Base-by-base conservation (phyloP, 2,329 filamentous ascomycete species). In the Cladophialophora yegresii region DNA sequence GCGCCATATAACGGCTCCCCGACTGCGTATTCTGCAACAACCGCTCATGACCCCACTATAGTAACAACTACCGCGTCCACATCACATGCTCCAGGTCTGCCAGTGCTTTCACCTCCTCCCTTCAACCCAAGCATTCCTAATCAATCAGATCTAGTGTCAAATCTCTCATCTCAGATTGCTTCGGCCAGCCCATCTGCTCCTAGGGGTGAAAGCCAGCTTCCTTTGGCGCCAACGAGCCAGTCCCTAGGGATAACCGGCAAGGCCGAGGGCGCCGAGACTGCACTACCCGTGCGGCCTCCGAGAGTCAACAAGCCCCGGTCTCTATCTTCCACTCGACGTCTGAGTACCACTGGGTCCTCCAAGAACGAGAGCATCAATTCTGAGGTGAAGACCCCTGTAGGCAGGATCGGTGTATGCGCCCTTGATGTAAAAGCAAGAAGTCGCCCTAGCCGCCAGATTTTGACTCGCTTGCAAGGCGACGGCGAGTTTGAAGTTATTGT, bases 401-500 rank as follows among this genome's bases (percentile, higher is more conserved):
- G 87, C 66, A 84, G 82, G 64, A 96, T 99, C 73, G 95, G 95
- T 58, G 92, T 99, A 9, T 99, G 95, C 76, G 96, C 95, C 23
- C 82, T 99, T 64, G 95, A 99, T 78, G 86, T 93, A 71, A 99
- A 99, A 80, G 95, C 95, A 40, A 86, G 95, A 73, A 97, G 93
- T 82, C 98, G 98, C 77, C 95, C 95, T 1, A 97, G 93, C 74
- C 86, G 96, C 70, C 98, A 96, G 74, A 99, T 99, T 71, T 80
- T 99, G 65, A 98, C 96, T 73, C 87, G 93, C 57, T 83, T 99
- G 22, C 93, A 97, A 69, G 87, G 90, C 36, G 93, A 96, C 70
- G 87, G 89, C 56, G 93, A 98, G 72, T 98, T 99, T 73, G 93
- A 99, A 73, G 93, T 98, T 26, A 89, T 96, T 67, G 93, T 99